These are phyloP conservation scores for Globisporangium canariense DNA, from an alignment of 352 stramenopile species.

Conservation along the genomic window DNA sequence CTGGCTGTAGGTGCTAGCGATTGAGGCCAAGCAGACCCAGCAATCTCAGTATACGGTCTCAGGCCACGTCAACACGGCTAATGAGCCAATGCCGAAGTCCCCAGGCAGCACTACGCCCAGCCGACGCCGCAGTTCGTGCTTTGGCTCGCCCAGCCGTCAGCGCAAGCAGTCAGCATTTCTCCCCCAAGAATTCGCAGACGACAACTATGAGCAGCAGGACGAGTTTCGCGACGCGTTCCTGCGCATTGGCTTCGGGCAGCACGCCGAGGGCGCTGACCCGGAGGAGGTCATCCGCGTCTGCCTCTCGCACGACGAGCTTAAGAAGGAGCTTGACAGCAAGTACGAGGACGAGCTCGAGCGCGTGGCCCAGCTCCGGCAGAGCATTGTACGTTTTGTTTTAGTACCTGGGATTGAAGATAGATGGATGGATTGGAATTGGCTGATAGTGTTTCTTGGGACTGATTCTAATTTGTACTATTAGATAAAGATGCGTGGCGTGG, in stretches of 20 bases:
- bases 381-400: conserved; percentile 42
- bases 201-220: conserved; percentile 18
- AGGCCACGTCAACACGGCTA: no score
- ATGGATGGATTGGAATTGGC: background rate
- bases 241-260: conserved; percentile 60
- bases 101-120: background rate
- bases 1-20: conserved; percentile 9
- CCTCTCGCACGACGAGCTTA: conserved; percentile 63
- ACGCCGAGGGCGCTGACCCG: conserved; percentile 49
- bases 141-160: conserved; percentile 11
- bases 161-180: background rate
- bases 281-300: conserved; percentile 70
- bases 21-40: conserved; percentile 12
- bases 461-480: conserved; percentile 9
- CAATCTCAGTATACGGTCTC: background rate
- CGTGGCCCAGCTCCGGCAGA: conserved; percentile 42
- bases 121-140: conserved; percentile 1
- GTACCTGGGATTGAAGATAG: background rate
- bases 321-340: conserved; percentile 61
- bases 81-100: background rate
- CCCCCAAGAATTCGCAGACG: background rate
- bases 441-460: background rate
- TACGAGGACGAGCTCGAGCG: conserved; percentile 59
- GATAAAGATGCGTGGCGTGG: conserved; percentile 45
- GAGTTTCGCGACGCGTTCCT: conserved; percentile 58